A percentile compares a stretch with the other conserved stretches of the same genome.
These are phyloP conservation scores for carrot (Daucus carota) DNA, from an alignment of 129 eudicot species.

Conservation along the genomic window DNA sequence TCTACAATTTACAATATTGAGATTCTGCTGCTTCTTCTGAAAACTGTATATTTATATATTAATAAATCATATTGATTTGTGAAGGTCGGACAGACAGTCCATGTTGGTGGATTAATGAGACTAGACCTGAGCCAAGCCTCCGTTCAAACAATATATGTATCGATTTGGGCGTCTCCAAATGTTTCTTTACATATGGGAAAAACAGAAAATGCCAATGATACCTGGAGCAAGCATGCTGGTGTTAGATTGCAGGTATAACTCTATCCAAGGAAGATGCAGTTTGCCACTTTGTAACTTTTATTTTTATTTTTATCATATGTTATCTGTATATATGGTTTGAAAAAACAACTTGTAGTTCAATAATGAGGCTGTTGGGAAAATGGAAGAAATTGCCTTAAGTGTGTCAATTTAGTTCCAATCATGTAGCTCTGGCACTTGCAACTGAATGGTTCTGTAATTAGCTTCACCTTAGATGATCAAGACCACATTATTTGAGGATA, in stretches of 20 bases:
- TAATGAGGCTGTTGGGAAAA: not conserved
- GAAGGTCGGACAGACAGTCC: slow-evolving; percentile 79
- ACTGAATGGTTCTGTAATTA: not conserved
- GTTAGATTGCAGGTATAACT: slow-evolving; percentile 72
- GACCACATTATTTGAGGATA: not conserved
- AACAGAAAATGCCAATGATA: slow-evolving; percentile 88
- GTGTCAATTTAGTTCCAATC: not conserved
- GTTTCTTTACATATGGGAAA: slow-evolving; percentile 94
- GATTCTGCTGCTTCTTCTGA: not conserved
- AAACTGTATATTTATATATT: slow-evolving; percentile 8
- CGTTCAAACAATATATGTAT: slow-evolving; percentile 83
- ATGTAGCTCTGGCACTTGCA: not conserved
- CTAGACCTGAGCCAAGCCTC: slow-evolving; percentile 76
- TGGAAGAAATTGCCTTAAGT: not conserved
- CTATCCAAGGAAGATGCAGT: not conserved
- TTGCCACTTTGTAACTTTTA: not conserved
- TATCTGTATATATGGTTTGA: not conserved
- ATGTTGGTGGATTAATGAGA: slow-evolving; percentile 83
- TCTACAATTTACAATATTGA: not conserved
- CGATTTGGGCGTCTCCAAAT: slow-evolving; percentile 81
- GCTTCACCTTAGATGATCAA: not conserved
- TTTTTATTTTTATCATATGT: not conserved
- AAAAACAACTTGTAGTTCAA: not conserved
- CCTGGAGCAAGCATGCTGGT: slow-evolving; percentile 82
- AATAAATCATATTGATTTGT: slow-evolving; percentile 15